Conservation (phyloP, 2,329 filamentous ascomycete genomes). For the Orbilia blumenaviensis region DNA sequence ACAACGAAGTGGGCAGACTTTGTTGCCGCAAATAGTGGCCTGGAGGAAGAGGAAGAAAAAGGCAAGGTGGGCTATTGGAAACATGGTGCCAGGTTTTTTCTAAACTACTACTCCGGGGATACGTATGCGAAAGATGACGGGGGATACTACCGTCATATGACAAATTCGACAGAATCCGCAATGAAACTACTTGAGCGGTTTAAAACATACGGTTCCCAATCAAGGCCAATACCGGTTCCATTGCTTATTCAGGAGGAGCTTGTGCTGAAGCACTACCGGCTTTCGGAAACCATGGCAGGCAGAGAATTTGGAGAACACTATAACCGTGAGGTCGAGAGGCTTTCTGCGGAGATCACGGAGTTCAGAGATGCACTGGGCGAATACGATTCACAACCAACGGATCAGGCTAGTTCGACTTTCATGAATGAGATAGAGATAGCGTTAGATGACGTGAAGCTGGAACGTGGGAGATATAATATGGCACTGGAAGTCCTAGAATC, state of each 20-base stretch:
- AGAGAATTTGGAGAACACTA: background rate
- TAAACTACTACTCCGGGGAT: no score
- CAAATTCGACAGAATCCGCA: background rate
- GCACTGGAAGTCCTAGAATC: no score
- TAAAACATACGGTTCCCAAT: background rate
- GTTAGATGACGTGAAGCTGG: no score
- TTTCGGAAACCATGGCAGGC: background rate
- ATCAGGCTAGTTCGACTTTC: no score
- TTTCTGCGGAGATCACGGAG: background rate
- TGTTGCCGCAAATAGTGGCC: background rate
- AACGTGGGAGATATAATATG: no score
- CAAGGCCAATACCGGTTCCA: background rate
- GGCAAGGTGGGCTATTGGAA: background rate
- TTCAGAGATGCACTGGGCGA: background rate
- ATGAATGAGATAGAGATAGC: background rate
- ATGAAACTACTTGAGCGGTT: background rate
- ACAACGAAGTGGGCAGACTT: background rate
- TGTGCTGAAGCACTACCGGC: background rate
- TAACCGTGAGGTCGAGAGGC: no score
- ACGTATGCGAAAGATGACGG: no score
- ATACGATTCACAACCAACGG: no score
- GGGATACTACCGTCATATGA: background rate
- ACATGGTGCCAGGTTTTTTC: no score
- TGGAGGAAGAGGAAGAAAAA: background rate
- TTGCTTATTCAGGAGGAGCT: background rate